These are phyloP conservation scores for Aegilops longissima DNA, from an alignment of 176 grass and related monocot species.

Conservation along the genomic window DNA sequence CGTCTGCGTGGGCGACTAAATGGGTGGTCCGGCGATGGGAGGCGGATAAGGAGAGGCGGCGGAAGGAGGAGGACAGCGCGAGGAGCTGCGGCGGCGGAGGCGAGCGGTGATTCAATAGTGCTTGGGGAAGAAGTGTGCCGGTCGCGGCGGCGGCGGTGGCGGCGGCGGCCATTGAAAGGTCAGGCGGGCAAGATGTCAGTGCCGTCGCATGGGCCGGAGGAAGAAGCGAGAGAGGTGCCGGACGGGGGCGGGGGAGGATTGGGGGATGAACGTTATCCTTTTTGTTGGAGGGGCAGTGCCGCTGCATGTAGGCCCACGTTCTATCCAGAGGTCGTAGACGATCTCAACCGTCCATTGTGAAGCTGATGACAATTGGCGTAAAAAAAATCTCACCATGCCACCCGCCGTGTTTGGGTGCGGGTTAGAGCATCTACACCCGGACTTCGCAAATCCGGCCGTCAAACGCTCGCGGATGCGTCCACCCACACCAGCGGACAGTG, in stretches of 20 bases:
- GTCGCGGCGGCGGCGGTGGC: slow-evolving; percentile 31
- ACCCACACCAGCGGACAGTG: no score
- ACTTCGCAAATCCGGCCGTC: no score
- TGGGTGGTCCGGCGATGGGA: slow-evolving; percentile 41
- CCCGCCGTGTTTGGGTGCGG: no score
- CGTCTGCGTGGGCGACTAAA: slow-evolving; percentile 35
- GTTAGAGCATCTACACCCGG: no score
- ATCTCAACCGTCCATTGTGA: slow-evolving; percentile 5
- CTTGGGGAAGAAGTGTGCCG: slow-evolving; percentile 34
- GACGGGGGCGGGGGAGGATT: slow-evolving; percentile 27
- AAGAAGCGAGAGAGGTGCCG: background rate
- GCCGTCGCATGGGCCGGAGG: slow-evolving; percentile 37
- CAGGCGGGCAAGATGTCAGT: slow-evolving; percentile 29
- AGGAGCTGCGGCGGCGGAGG: slow-evolving; percentile 28
- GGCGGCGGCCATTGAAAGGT: slow-evolving; percentile 46
- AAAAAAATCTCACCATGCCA: no score
- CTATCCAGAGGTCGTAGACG: background rate
- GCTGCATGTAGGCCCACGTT: slow-evolving; percentile 18
- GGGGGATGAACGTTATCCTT: slow-evolving; percentile 50
- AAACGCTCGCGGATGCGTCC: no score
- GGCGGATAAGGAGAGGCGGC: slow-evolving; percentile 44
- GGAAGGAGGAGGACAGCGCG: slow-evolving; percentile 44
- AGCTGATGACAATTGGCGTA: background rate
- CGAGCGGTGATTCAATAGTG: slow-evolving; percentile 36
- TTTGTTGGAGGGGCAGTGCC: slow-evolving; percentile 15